Base-by-base conservation (phyloP, 2,329 filamentous ascomycete genomes). In the Hypocrella siamensis region DNA sequence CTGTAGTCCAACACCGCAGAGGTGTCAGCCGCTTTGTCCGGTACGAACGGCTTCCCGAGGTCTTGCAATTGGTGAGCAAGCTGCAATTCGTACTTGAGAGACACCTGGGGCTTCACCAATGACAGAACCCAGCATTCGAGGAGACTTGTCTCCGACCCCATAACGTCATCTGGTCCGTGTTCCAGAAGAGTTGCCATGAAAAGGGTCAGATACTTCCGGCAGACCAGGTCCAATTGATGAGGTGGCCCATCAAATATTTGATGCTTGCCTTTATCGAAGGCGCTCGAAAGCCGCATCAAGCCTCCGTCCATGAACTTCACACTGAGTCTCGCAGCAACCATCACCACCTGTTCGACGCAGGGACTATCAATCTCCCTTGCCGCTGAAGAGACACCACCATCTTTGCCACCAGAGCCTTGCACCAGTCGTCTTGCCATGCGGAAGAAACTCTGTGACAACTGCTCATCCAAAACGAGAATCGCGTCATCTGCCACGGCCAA, bases 41-140 rank as follows among this genome's bases (percentile, higher is more conserved):
- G 54, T 3, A 72, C 39, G 40, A 65, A 67, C 0, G 51, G 48
- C 15, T 62, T 49, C 3, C 53, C 52, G 24, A 54, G 56, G 6
- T 46, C 48, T 35, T 56, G 52, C 30, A 73, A 47, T 18, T 60
- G 50, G 33, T 61, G 54, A 4, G 60, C 67, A 5, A 75, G 53
- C 16, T 56, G 53, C 36, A 60, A 58, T 42, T 72, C 67, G 39
- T 66, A 67, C 5, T 47, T 52, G 11, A 70, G 38, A 16, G 53
- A 57, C 26, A 49, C 43, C 3, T 42, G 49, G 4, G 71, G 68
- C 40, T 68, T 69, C 26, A 63, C 57, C 28, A 75, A 51, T 6
- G 61, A 57, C 15, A 63, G 42, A 26, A 67, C 41, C 63, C 71
- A 74, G n/a, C 72, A 47, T 26, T 66, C 61, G 4, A 63, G 48